Evolutionary conservation across 1,284 basidiomycete genomes (phyloP), one percentile per base, ranked within the genome.

Genomic region (Irpex lacteus): DNA sequence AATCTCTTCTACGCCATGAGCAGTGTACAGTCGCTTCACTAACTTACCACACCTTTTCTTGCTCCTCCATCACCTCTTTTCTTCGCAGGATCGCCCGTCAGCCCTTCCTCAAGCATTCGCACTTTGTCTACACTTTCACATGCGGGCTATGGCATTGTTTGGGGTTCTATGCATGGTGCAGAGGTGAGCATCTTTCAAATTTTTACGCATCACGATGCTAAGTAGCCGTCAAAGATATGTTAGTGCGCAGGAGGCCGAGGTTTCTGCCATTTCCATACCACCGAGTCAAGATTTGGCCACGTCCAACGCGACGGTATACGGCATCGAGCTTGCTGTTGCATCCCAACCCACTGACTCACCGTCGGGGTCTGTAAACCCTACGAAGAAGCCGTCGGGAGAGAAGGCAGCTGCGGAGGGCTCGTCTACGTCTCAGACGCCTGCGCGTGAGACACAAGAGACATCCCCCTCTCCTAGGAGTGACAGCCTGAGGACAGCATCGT

Each of bases 111-210:
- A 49, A 63, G 38, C 54, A 18, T 37, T 36, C 13, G 13, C 54
- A 26, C 26, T 19, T 15, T 37, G 1, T 26, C 15, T 32, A 15
- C 9, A 36, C 54, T 49, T 26, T 62, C 64, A 59, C 50, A 65
- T 65, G 64, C 62, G 62, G 37, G 59, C 53, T 52, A 63, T 60
- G 62, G 50, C 37, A 34, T 19, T 63, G 19, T 59, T 47, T 40
- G 55, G 49, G 32, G 21, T 53, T 15, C 57, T 65, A 44, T 61
- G 60, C 50, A 15, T 61, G 60, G 36, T 38, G 11, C 19, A 44
- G 11, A 32, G 32, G 64, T 65, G 57, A 58, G 64, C 53, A 4
- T 9, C 11, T 19, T 21, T 8, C 36, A 9, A 4, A 7, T 11
- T 36, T 47, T 5, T 40, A 26, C 4, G 37, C 21, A 32, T 18